Percentiles rank a stretch among this genome's conserved stretches.
These are phyloP conservation scores for Lipomyces orientalis DNA, from an alignment of 805 yeast species.

Conservation along the genomic window DNA sequence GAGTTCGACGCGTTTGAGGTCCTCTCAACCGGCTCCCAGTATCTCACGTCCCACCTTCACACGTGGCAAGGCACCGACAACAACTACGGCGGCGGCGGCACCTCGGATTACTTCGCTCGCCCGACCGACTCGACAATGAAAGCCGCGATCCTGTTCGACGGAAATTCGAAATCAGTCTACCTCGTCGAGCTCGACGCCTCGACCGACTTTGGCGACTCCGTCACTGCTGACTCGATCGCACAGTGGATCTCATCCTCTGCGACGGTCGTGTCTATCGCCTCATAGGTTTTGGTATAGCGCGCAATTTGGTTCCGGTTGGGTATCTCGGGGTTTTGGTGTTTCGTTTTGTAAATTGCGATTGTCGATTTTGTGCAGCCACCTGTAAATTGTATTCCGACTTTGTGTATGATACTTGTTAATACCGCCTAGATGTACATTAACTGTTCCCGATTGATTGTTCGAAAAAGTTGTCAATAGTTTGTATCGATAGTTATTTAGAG, in stretches of 20 bases:
- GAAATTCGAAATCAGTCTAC: conserved; percentile 54
- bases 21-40: conserved; percentile 73
- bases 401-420: not conserved
- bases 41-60: conserved; percentile 77
- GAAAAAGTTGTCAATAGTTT: not conserved
- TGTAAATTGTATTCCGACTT: too few relatives aligned
- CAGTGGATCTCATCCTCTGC: conserved; percentile 49
- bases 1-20: conserved; percentile 95
- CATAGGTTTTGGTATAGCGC: conserved; percentile 4
- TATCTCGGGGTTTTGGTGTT: not conserved
- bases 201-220: conserved; percentile 57
- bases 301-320: not conserved
- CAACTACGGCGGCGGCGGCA: conserved; percentile 72
- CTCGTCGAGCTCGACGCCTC: conserved; percentile 59
- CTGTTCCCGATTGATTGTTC: not conserved
- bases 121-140: conserved; percentile 78
- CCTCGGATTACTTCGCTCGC: conserved; percentile 85
- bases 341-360: not conserved
- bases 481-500: not conserved
- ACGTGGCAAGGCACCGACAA: conserved; percentile 74
- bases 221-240: conserved; percentile 50
- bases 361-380: too few relatives aligned
- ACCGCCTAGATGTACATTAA: not conserved
- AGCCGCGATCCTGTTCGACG: conserved; percentile 86
- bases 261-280: conserved; percentile 26